phyloP scores from a whole-genome alignment of 1,284 basidiomycete species.

The Pascua sp. region DNA sequence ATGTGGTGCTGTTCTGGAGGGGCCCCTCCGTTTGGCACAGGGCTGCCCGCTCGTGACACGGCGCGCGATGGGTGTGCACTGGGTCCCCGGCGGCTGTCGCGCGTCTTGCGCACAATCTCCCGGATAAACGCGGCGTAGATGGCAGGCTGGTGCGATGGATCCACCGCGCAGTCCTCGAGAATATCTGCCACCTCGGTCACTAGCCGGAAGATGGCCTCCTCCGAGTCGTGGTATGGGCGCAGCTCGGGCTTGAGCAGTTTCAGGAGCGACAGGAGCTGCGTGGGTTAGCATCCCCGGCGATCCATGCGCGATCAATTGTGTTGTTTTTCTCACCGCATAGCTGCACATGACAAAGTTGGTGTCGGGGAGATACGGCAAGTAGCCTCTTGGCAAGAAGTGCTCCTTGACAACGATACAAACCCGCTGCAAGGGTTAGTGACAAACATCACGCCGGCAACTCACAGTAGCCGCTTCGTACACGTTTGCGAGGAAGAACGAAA shows the following conservation, averaged over 20 bases:
- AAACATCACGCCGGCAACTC: slow-evolving; percentile 1
- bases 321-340: slow-evolving; percentile 54
- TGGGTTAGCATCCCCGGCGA: background rate
- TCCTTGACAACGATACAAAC: slow-evolving; percentile 54
- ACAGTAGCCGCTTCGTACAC: slow-evolving; percentile 67
- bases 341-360: slow-evolving; percentile 87
- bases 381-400: slow-evolving; percentile 68
- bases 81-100: slow-evolving; percentile 43
- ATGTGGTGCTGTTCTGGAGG: slow-evolving; percentile 7
- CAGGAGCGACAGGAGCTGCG: slow-evolving; percentile 72
- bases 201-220: slow-evolving; percentile 39
- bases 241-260: slow-evolving; percentile 61
- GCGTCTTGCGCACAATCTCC: slow-evolving; percentile 54
- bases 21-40: slow-evolving; percentile 3
- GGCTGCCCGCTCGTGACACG: slow-evolving; percentile 14
- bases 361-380: slow-evolving; percentile 80
- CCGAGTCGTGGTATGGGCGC: slow-evolving; percentile 40
- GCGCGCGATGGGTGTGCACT: slow-evolving; percentile 17
- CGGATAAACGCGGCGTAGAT: slow-evolving; percentile 82
- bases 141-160: slow-evolving; percentile 73
- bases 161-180: slow-evolving; percentile 69
- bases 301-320: background rate
- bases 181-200: slow-evolving; percentile 71
- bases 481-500: slow-evolving; percentile 80
- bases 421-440: slow-evolving; percentile 16